Conservation (phyloP, 2,329 filamentous ascomycete genomes). For the Claviceps sp. region DNA sequence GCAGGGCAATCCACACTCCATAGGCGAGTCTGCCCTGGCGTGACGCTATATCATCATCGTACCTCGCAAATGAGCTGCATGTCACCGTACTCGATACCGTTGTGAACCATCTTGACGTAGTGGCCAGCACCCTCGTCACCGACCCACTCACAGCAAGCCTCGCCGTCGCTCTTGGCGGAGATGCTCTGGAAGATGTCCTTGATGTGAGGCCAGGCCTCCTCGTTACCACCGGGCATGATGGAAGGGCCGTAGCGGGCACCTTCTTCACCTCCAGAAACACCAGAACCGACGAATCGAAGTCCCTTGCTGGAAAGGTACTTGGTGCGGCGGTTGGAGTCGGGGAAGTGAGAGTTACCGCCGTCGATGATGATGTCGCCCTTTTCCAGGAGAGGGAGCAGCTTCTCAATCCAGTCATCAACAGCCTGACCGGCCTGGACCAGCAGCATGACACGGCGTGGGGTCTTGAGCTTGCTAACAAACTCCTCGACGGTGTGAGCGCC, state of each 20-base stretch:
- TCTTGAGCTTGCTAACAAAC: conserved; percentile 94
- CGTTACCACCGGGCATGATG: conserved; percentile 97
- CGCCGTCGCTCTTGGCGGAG: conserved; percentile 90
- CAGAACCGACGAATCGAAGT: conserved; percentile 88
- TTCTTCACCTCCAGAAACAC: conserved; percentile 98
- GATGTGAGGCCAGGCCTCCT: conserved; percentile 94
- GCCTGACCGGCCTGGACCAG: conserved; percentile 97
- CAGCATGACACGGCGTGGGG: conserved; percentile 91
- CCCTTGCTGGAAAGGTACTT: conserved; percentile 77
- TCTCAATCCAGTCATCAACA: conserved; percentile 98
- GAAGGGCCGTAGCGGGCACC: conserved; percentile 95
- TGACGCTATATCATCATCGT: conserved; percentile 17
- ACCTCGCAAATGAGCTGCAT: conserved; percentile 99
- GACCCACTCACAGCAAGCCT: conserved; percentile 99
- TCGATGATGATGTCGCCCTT: conserved; percentile 97
- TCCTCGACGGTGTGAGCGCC: conserved; percentile 90
- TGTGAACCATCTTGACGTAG: conserved; percentile 99
- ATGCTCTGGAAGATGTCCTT: conserved; percentile 99
- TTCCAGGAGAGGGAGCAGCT: conserved; percentile 71
- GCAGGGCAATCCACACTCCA: not conserved
- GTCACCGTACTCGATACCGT: conserved; percentile 99
- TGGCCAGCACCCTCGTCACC: conserved; percentile 98
- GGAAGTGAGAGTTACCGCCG: conserved; percentile 96
- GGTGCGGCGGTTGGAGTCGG: conserved; percentile 95
- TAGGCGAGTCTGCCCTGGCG: not conserved